These are phyloP conservation scores for Kandelia obovata DNA, from an alignment of 345 rosid species.

Conservation along the genomic window DNA sequence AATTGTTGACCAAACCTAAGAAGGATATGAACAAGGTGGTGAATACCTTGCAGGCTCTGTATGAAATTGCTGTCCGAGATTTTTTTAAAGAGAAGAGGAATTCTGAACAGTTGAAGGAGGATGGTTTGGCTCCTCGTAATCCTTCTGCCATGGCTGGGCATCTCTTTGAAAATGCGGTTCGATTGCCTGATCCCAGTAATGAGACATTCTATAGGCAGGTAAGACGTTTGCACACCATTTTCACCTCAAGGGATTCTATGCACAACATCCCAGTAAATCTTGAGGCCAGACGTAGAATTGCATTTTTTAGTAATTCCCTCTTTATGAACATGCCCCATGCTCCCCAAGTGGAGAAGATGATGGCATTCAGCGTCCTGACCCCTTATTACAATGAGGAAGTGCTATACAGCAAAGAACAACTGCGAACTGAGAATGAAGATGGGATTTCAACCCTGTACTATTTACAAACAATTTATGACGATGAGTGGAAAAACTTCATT, in stretches of 20 bases:
- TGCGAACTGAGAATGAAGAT: constrained; percentile 86
- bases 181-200: constrained; percentile 62
- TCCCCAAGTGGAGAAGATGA: constrained; percentile 98
- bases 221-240: constrained; percentile 81
- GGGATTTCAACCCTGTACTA: constrained; percentile 87
- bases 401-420: constrained; percentile 81
- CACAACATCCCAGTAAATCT: constrained; percentile 73
- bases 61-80: constrained; percentile 78
- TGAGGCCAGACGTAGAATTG: constrained; percentile 92
- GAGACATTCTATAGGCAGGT: constrained; percentile 79
- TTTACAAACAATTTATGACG: constrained; percentile 85
- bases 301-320: constrained; percentile 93
- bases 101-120: constrained; percentile 55
- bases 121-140: constrained; percentile 74
- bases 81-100: constrained; percentile 65
- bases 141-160: constrained; percentile 66
- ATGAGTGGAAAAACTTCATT: constrained; percentile 89
- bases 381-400: constrained; percentile 95
- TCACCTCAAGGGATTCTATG: constrained; percentile 91
- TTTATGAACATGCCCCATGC: constrained; percentile 99
- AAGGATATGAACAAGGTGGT: constrained; percentile 65
- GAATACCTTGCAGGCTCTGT: constrained; percentile 79
- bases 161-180: constrained; percentile 75
- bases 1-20: constrained; percentile 49
- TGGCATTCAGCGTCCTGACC: constrained; percentile 92